Evolutionary conservation across 352 stramenopile genomes (phyloP), one percentile per base, ranked within the genome.

Genomic region (Halophytophthora batemanensis): DNA sequence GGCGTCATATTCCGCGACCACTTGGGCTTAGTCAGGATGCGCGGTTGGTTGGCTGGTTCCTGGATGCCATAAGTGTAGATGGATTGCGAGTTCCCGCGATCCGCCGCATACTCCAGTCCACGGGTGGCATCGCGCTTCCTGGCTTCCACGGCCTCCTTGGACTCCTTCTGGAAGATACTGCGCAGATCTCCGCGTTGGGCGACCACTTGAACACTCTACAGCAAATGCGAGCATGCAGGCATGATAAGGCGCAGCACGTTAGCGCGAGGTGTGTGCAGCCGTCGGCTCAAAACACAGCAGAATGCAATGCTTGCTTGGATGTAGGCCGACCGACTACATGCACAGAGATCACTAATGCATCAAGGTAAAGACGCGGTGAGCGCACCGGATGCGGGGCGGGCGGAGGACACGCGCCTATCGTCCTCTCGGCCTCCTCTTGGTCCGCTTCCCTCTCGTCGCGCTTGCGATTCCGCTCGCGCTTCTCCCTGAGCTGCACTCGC

Each of bases 51-150:
- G 12, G 12, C 12, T 25, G 65, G 49, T 23, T 81, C 56, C 17
- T 87, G 66, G 36, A 93, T 69, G 10, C 76, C 81, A 21, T 72
- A 82, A 6, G 55, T 49, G 48, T 93, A 93, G 28, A 91, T 81
- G n/a, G 70, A 71, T 53, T 91, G 77, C 23, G 80, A 90, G 28
- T 86, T 61, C 25, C 79, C 78, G 7, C 73, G 74, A 47, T 93
- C 71, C 0, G 63, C 36, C 0, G 77, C 75, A 25, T 89, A 86
- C 43, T 68, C 63, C 6, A 91, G 68, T 34, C 63, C 46, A 1
- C 83, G 66, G 42, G 78, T 86, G 3, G 83, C 83, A 36, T 93
- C 83, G 35, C 61, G 72, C 60, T 90, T 91, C 19, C 83, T 75
- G 22, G 56, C 69, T 10, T 89, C 74, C 25, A 93, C 61, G 12